Base-by-base conservation (phyloP, 2,329 filamentous ascomycete species). In the Alternaria ethzedia region DNA sequence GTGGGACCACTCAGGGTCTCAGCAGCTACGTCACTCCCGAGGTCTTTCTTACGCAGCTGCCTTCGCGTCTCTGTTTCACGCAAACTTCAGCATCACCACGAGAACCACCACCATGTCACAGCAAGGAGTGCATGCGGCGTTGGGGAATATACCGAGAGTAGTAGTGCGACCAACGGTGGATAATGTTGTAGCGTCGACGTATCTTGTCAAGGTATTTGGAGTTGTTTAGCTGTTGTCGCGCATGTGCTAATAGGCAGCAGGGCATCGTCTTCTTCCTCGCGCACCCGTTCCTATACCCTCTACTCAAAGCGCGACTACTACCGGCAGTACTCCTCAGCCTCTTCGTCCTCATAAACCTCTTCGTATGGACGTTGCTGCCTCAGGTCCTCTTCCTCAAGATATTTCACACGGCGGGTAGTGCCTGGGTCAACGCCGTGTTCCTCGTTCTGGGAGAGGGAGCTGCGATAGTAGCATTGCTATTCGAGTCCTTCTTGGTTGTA, bases 391-490 rank as follows among this genome's bases (percentile, higher is more conserved):
- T 99, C 73, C 86, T 99, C 21, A 90, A 91, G 15, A 88, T 98
- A 70, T 98, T 97, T 78, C 94, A 98, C 73, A 91, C 91, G 21
- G 87, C 70, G 25, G 81, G 89, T 63, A 90, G 90, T 28, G 96
- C 96, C n/a, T 97, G 93, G 92, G 82, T 97, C 61, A 97, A 93
- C 72, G 94, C 91, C 3, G 89, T 92, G 0, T 90, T 98, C 66
- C 84, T 98, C 50, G 92, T 97, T 0, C 85, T 99, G 3, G 88
- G 86, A 10, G 87, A 90, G 77, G 87, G 87, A 10, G 86, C 87
- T 5, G 86, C 87, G 2, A 83, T 90, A 47, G 86, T 89, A 17
- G 86, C 88, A 7, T 73, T 89, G n/a, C 75, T 86, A 0, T 85
- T 85, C 68, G 84, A 86, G 65, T 81, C 81, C 2, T 83, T 86